Conservation (phyloP, 805 yeast species). For the Candida namnaoensis region DNA sequence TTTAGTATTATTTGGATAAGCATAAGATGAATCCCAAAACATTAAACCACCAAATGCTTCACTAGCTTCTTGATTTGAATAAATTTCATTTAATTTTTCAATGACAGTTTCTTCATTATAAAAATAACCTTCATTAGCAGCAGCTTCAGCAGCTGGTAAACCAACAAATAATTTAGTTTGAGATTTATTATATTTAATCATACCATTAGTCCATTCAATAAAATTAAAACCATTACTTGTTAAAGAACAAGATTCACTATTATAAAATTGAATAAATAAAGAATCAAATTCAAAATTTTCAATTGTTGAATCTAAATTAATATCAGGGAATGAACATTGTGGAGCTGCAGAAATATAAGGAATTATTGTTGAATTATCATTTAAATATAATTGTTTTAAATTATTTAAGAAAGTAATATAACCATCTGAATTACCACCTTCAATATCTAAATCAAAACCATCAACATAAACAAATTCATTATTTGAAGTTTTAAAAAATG, state of each 20-base stretch:
- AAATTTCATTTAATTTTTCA: constrained; percentile 16
- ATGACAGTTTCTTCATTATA: constrained; percentile 28
- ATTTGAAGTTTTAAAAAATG: constrained; percentile 35
- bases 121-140: constrained; percentile 52
- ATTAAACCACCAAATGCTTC: constrained; percentile 72
- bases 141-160: constrained; percentile 43
- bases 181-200: constrained; percentile 26
- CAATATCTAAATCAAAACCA: constrained; percentile 92
- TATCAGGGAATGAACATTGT: constrained; percentile 70
- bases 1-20: too few relatives aligned
- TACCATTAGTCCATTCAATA: constrained; percentile 34
- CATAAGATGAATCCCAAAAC: constrained; percentile 85
- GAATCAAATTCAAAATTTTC: constrained; percentile 50
- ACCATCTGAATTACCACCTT: constrained; percentile 55
- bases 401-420: constrained; percentile 51
- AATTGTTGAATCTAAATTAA: constrained; percentile 36
- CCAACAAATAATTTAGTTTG: constrained; percentile 53
- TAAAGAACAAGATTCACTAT: constrained; percentile 46
- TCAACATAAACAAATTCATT: constrained; percentile 69
- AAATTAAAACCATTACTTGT: constrained; percentile 33
- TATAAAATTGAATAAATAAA: constrained; percentile 70
- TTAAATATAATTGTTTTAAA: constrained; percentile 29
- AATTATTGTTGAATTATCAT: constrained; percentile 33
- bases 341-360: constrained; percentile 75
- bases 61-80: not conserved